Evolutionary conservation across 2,329 filamentous ascomycete genomes (phyloP), one percentile per base, ranked within the genome.

Genomic region (Paecilomyces niveus): DNA sequence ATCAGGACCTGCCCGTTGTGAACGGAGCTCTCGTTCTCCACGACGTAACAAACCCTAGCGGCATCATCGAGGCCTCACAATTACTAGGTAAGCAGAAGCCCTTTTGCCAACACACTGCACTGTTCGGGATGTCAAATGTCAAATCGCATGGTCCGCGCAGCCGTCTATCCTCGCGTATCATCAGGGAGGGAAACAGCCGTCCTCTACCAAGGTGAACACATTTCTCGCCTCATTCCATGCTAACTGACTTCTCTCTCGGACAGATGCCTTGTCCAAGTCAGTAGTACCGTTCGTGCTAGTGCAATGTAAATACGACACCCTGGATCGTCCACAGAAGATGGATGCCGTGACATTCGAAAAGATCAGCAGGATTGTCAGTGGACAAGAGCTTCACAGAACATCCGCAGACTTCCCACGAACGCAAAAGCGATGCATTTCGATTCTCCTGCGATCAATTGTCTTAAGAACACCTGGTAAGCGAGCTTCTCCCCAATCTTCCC

Each of bases 21-120:
- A 90, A 97, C 68, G 93, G 89, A 21, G 91, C 89, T 53, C 77
- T 97, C 65, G 84, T 93, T 59, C 78, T 97, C 54, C 96, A 96
- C 80, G 90, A 97, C 81, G 89, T 95, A 52, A 89, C 86, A 73
- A 88, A 89, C 71, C 83, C 85, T 65, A 85, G 87, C 60, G 93
- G 87, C 70, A 85, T 96, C 66, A 81, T 83, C 59, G 85, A 89
- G 60, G 80, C 96, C 57, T 87, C 89, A 49, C 84, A 88, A 66
- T 85, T 90, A 62, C 80, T 96, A 71, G 86, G 92, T 96, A 81
- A 84, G 88, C 84, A 59, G 35, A 50, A 55, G 7, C 31, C 53
- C 55, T 49, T 22, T 58, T 57, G 56, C 26, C 57, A 53, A 24
- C 22, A 21, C 22, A 26, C 55, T 59, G 58, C 54, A 58, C 53